Evolutionary conservation across 2,329 filamentous ascomycete species (phyloP).

Genomic region (Botryotinia convoluta): DNA sequence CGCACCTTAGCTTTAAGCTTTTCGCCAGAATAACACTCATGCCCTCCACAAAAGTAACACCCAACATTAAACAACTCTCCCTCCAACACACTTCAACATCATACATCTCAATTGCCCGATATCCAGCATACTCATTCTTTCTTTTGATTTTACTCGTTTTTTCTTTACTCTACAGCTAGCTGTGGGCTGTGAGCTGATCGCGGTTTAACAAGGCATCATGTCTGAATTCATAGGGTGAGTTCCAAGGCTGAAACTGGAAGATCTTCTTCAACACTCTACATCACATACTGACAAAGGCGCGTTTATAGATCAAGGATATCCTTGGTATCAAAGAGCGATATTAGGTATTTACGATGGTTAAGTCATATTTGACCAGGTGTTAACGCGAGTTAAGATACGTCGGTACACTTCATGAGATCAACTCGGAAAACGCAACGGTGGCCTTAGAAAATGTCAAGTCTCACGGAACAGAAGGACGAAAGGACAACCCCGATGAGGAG

Average conservation of each 20-base stretch:
- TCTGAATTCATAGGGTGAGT: constrained; percentile 60
- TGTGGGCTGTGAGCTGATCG: constrained; percentile 38
- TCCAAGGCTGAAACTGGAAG: constrained; percentile 24
- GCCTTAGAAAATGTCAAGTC: constrained; percentile 95
- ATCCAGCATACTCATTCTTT: constrained; percentile 17
- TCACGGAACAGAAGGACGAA: constrained; percentile 89
- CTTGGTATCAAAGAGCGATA: constrained; percentile 95
- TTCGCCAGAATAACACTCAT: constrained; percentile 19
- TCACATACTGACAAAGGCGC: constrained; percentile 28
- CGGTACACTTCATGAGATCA: constrained; percentile 95
- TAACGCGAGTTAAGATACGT: constrained; percentile 67
- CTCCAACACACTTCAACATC: neutral
- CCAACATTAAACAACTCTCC: constrained; percentile 5
- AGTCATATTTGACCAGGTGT: constrained; percentile 4
- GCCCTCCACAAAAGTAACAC: constrained; percentile 2
- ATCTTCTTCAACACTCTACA: constrained; percentile 13
- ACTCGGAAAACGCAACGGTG: constrained; percentile 94
- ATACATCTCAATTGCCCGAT: constrained; percentile 18
- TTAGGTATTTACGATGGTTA: constrained; percentile 63
- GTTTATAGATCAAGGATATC: constrained; percentile 79
- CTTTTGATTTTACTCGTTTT: constrained; percentile 10
- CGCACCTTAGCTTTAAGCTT: constrained; percentile 14
- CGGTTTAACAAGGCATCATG: constrained; percentile 42
- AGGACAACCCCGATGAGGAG: constrained; percentile 74
- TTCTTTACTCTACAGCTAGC: constrained; percentile 28